These are phyloP conservation scores for Capsicum rhomboideum DNA, from an alignment of 257 asterid genomes.

Conservation along the genomic window DNA sequence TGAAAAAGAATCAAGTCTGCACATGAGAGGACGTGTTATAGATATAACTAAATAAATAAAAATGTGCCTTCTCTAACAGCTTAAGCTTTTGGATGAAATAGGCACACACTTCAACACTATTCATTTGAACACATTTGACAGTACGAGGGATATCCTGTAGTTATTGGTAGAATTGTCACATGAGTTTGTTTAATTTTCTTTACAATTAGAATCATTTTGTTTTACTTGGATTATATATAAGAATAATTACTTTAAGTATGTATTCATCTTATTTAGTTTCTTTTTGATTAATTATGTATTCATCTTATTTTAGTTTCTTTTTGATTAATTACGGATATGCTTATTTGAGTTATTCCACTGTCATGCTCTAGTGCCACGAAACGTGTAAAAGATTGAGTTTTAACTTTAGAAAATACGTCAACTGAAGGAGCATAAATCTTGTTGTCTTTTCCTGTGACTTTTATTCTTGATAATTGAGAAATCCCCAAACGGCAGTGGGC, in stretches of 20 bases:
- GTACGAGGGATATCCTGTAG: background rate
- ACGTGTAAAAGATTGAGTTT: background rate
- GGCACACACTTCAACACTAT: background rate
- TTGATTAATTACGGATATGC: background rate
- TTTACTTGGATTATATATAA: background rate
- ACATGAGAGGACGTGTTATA: background rate
- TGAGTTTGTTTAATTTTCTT: background rate
- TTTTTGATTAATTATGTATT: no score
- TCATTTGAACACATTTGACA: background rate
- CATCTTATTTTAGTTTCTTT: background rate
- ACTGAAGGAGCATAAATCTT: background rate
- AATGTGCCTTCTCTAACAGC: background rate
- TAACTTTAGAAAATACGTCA: background rate
- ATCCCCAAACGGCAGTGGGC: background rate
- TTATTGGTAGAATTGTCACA: background rate
- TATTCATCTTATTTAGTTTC: no score
- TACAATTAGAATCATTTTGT: background rate
- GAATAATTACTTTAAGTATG: background rate
- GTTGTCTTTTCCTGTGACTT: background rate
- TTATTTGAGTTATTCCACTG: background rate
- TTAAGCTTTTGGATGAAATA: background rate
- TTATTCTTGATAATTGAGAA: background rate
- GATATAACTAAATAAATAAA: background rate
- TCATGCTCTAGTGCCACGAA: background rate
- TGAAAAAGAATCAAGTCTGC: background rate